Base-by-base conservation (phyloP, 208 protist genomes). In the Leishmania aethiopica region DNA sequence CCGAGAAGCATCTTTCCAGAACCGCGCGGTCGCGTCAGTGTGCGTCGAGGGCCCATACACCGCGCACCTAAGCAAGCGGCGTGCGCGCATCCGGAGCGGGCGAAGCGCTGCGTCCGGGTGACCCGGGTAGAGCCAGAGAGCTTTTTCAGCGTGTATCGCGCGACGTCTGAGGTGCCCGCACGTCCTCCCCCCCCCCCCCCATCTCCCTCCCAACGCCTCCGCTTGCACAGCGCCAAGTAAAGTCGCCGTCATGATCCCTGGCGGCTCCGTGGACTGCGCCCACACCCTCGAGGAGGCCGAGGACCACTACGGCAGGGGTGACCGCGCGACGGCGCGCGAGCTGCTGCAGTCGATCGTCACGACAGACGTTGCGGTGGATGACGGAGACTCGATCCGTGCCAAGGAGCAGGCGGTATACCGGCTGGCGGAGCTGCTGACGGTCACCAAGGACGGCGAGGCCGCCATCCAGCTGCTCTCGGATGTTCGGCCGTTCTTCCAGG, bases 321-420 rank as follows among this genome's bases (percentile, higher is more conserved):
- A 95, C 76, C 88, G 92, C n/a, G n/a, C 78, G 8, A 85, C 90
- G 53, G 92, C 92, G 1, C 88, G 89, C 35, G 66, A 71, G 55
- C 84, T 93, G 15, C 80, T 95, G 57, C 85, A 94, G 64, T 77
- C 83, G 19, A 89, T 96, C 74, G 84, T 95, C 17, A 35, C 60
- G 1, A 84, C 87, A 0, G 82, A 81, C 32, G 78, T 95, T 13
- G 79, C 72, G 13, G 77, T 84, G 1, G 94, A 97, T 69, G 90
- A 95, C 60, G 86, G 84, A 2, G 90, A 92, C 67, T 88, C 79
- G 7, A 89, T 97, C 62, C 92, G 90, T 17, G 88, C 86, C 6
- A 96, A 96, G 89, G 94, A 97, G 87, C 91, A 91, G 66, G 89
- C 94, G 10, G 84, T 97, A n/a, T 94, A 96, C 86, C 90, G 90